Percentiles rank a stretch among this genome's conserved stretches.
Evolutionary conservation across 768 basidiomycete species (phyloP).

Genomic region (Harrya chromipes): DNA sequence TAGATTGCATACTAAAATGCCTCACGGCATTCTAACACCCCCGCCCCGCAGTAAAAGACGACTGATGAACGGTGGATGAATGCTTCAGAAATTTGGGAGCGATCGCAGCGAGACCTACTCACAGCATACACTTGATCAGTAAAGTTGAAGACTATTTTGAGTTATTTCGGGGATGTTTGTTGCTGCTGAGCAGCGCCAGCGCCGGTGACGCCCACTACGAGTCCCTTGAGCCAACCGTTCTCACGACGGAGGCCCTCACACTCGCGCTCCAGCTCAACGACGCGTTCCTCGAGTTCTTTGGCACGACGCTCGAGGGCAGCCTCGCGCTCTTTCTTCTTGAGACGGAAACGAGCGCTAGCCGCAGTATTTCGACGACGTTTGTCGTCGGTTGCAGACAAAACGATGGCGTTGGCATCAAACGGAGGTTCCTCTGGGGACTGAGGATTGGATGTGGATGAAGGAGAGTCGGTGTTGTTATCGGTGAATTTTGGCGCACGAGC

Average conservation of each 20-base stretch:
- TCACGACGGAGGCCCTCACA: constrained; percentile 85
- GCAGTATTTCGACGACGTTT: constrained; percentile 93
- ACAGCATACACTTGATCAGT: neutral
- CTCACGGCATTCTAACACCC: neutral
- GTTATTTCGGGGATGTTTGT: constrained; percentile 20
- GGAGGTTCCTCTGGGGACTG: constrained; percentile 30
- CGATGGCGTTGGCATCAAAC: constrained; percentile 11
- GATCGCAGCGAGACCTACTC: neutral
- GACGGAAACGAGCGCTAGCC: constrained; percentile 87
- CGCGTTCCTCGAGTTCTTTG: constrained; percentile 79
- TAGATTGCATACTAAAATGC: neutral
- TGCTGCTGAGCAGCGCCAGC: constrained; percentile 44
- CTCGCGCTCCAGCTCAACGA: constrained; percentile 83
- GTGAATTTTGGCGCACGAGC: constrained; percentile 50
- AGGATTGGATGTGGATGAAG: constrained; percentile 29
- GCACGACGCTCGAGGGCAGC: constrained; percentile 81
- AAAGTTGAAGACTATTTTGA: too few species aligned
- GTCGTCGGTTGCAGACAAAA: constrained; percentile 67
- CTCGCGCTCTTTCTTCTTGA: constrained; percentile 97
- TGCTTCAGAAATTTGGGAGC: neutral
- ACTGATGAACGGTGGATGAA: constrained; percentile 1
- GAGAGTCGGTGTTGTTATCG: constrained; percentile 9
- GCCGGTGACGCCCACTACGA: constrained; percentile 86
- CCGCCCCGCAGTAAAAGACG: neutral
- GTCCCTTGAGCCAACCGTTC: constrained; percentile 89